Percentiles rank a stretch among this genome's conserved stretches.
phyloP scores from a whole-genome alignment of 768 basidiomycete species.

The Panaeolus cyanescens region DNA sequence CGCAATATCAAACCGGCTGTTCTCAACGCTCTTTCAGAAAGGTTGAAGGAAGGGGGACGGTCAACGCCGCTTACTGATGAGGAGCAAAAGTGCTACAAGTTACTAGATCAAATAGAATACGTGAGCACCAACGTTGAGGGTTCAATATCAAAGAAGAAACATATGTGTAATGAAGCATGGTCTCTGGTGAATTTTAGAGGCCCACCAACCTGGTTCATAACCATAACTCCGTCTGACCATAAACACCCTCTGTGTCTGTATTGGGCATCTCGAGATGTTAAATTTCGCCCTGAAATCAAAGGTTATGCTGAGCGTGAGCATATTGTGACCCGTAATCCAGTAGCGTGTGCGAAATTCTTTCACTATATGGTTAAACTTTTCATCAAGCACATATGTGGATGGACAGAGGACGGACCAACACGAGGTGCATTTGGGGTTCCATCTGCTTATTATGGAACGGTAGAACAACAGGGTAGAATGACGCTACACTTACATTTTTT shows the following conservation, averaged over 20 bases:
- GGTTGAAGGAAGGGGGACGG: constrained; percentile 20
- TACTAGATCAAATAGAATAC: no score
- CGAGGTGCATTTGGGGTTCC: constrained; percentile 28
- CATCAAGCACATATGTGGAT: constrained; percentile 26
- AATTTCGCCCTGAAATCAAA: constrained; percentile 12
- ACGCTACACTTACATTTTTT: constrained; percentile 37
- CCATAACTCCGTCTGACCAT: constrained; percentile 27
- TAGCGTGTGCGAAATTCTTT: constrained; percentile 25
- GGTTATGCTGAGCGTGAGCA: neutral
- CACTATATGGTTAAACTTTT: constrained; percentile 29
- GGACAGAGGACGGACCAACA: neutral
- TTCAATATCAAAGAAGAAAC: constrained; percentile 27
- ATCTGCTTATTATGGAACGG: constrained; percentile 32
- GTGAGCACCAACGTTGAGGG: constrained; percentile 33
- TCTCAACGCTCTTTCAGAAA: constrained; percentile 13
- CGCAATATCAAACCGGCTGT: constrained; percentile 19
- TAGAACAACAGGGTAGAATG: constrained; percentile 38
- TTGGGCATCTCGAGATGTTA: constrained; percentile 22
- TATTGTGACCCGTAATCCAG: neutral
- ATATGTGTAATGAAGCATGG: no score
- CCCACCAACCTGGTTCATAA: constrained; percentile 32
- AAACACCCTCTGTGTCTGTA: constrained; percentile 31
- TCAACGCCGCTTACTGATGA: constrained; percentile 19
- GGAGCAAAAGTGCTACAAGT: constrained; percentile 31
- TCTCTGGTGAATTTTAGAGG: constrained; percentile 19